Evolutionary conservation across 768 basidiomycete genomes (phyloP).

Genomic region (Mrakia hoshinonis): DNA sequence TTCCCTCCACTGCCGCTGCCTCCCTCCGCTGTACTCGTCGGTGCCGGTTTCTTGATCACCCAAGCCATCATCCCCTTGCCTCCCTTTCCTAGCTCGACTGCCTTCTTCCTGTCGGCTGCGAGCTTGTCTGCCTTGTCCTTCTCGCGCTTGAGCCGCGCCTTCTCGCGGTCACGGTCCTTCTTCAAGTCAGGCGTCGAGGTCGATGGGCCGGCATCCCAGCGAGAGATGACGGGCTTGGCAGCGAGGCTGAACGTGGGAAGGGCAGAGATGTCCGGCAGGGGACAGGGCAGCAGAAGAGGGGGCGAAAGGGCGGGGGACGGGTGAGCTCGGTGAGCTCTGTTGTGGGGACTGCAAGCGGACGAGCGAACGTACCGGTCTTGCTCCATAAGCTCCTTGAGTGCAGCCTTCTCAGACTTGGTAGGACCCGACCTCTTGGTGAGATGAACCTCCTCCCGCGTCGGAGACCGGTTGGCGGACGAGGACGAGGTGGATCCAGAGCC

Average conservation of each 20-base stretch:
- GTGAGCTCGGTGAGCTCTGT: background rate
- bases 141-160: background rate
- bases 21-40: background rate
- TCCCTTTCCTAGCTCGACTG: background rate
- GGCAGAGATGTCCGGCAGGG: background rate
- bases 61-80: constrained; percentile 6
- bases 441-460: background rate
- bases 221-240: constrained; percentile 1
- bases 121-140: constrained; percentile 1
- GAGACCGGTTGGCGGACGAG: background rate
- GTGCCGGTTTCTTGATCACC: background rate
- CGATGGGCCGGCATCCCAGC: background rate
- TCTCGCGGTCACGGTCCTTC: constrained; percentile 5
- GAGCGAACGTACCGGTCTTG: background rate
- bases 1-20: background rate
- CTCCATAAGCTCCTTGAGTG: background rate
- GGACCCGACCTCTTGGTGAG: background rate
- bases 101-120: background rate
- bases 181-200: background rate
- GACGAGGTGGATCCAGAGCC: background rate
- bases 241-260: background rate
- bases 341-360: background rate
- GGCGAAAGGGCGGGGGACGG: too few relatives aligned
- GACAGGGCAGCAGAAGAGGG: background rate
- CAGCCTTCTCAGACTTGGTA: background rate